Evolutionary conservation across 108 stramenopile genomes (phyloP), one percentile per base, ranked within the genome.

Genomic region (Asterionellopsis glacialis): DNA sequence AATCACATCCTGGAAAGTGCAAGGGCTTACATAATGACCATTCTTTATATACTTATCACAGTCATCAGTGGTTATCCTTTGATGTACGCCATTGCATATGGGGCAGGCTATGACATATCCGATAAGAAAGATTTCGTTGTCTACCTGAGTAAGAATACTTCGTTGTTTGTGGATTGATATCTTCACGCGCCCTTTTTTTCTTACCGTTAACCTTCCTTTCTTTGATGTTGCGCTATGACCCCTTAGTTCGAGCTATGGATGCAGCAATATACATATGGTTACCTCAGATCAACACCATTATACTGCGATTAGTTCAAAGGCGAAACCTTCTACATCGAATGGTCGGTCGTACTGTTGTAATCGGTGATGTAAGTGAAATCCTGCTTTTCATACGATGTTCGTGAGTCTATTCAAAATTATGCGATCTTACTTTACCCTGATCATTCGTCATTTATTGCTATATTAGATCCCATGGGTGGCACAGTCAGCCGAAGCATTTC

Each of bases 271-370:
- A 87, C 79, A 80, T 93, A 50, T 93, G 65, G 65, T 49, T 88
- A 13, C 86, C 84, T 15, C 83, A 93, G 59, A 85, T 83, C 51
- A 80, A 83, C 45, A 68, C 85, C 28, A 63, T 64, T 13, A 61
- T 88, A 13, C 24, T 87, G 10, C 80, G 91, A 22, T 38, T 85
- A 25, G 21, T 73, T 14, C 76, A 90, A 62, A 72, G 88, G 11
- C 76, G 92, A 16, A 64, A 79, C 38, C 41, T 88, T 33, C 41
- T 55, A n/a, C 87, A 88, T 49, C 75, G 92, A 10, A 84, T 88
- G 78, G 92, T 87, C 21, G 82, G 82, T 5, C 66, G 92, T 9
- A 93, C 92, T 18, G 81, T 90, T 13, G 86, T 87, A 1, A 80
- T 93, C 52, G 92, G 81, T 19, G 92, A 93, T 70, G 75, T 79